These are phyloP conservation scores for Saxispiralis lemnorum DNA, from an alignment of 495 filamentous ascomycete species.

Conservation along the genomic window DNA sequence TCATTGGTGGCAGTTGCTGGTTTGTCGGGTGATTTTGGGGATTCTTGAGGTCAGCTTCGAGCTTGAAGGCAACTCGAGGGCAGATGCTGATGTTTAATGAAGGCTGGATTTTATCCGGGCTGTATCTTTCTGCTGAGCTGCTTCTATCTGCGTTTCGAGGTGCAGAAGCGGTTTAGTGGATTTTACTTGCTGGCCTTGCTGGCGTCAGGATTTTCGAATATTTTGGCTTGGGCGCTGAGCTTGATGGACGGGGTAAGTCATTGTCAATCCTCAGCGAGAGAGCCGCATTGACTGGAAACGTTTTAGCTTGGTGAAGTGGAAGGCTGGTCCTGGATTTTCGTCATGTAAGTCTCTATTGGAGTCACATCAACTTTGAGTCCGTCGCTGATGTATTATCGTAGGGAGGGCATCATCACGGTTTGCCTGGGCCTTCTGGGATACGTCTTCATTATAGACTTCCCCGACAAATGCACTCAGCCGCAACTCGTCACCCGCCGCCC, in stretches of 20 bases:
- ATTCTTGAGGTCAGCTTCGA: conserved; percentile 7
- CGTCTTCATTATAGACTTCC: conserved; percentile 7
- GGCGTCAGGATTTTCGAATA: conserved; percentile 1
- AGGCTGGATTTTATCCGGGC: conserved; percentile 1
- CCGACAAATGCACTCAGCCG: conserved; percentile 1
- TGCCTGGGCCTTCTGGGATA: not conserved
- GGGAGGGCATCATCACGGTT: not conserved
- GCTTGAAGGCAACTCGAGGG: too few species aligned
- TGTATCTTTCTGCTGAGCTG: conserved; percentile 6
- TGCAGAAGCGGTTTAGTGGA: conserved; percentile 6
- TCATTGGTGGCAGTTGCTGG: not conserved
- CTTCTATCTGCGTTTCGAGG: conserved; percentile 8
- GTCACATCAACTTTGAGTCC: too few species aligned
- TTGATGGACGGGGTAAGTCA: not conserved
- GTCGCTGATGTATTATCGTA: not conserved
- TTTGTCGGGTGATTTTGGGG: conserved; percentile 5
- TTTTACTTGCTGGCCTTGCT: not conserved
- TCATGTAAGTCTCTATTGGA: conserved; percentile 4
- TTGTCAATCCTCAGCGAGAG: too few species aligned
- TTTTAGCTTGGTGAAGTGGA: not conserved
- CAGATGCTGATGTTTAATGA: too few species aligned
- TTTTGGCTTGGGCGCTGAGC: conserved; percentile 6
- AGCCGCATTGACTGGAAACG: too few species aligned
- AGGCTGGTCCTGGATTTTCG: conserved; percentile 10
- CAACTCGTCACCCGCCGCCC: not conserved